Base-by-base conservation (phyloP, 495 filamentous ascomycete genomes). In the Staphylotrichum tortipilum region DNA sequence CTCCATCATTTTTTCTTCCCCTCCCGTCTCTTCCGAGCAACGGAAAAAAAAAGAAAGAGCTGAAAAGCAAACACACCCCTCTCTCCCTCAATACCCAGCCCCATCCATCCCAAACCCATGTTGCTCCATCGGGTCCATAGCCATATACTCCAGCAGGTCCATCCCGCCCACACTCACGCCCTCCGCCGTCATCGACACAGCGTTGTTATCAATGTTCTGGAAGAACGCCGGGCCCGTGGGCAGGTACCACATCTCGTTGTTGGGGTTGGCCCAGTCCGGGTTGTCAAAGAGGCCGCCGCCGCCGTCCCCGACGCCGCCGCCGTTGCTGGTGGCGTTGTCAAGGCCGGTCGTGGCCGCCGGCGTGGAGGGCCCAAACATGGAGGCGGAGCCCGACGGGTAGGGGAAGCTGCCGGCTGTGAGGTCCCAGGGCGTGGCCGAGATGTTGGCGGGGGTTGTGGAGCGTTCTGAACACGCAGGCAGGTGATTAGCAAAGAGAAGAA, bases 61-160 rank as follows among this genome's bases (percentile, higher is more conserved):
- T n/a, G n/a, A 11, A 12, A 34, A 34, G 31, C 31, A n/a, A 34
- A 12, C 4, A 12, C n/a, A 4, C 11, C 37, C 4, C 17, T 42
- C 29, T 34, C 14, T n/a, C 37, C 4, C 17, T 42, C 29, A 60
- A 19, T 54, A 63, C 18, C 49, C 57, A 45, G 44, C 50, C 35
- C 60, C 64, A 26, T 75, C 71, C 59, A 75, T 60, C 12, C 45
- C 55, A 57, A 67, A 71, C 40, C 22, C 31, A 35, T 44, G 44
- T 19, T 56, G 49, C 7, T 61, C 58, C 28, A 67, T 66, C 17
- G 66, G 68, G 26, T 77, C 77, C 68, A 78, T 72, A 0, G 72
- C 73, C 75, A 80, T 78, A 49, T 72, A 80, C 51, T 80, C 77
- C 6, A 80, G 67, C 55, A 80, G 44, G 46, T 80, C 77, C 8